Evolutionary conservation across 192 early-diverging fungal genomes (phyloP), one percentile per base, ranked within the genome.

Genomic region (Backusella liffmaniae): DNA sequence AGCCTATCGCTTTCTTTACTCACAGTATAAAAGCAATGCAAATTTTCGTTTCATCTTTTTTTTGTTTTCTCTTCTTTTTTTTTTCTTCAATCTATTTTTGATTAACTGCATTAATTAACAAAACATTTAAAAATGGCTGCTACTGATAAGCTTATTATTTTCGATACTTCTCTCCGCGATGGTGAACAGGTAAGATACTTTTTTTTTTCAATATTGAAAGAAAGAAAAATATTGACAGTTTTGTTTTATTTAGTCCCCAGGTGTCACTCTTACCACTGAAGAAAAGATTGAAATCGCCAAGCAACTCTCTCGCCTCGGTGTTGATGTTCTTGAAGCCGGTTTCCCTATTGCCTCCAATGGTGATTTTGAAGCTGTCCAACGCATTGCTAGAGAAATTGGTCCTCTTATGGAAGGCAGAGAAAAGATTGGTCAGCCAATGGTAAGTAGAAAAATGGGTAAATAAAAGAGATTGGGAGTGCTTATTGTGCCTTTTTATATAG

Each of bases 241-340:
- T 53, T 46, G 46, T 3, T 67, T 35, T 56, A 53, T 36, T 12
- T 84, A 98, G 92, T 97, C 96, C 66, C 97, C 97, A 1, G 97
- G 97, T 74, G 96, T 97, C 30, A 99, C 95, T 39, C 87, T 99
- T 26, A 97, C 91, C 77, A 88, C 89, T 0, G 91, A 92, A 35
- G 97, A 99, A 85, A 99, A 99, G 88, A 85, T 99, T 49, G 93
- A 95, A 81, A 97, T 99, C 72, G 97, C 97, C 5, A 92, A 90
- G 74, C 93, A 96, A 82, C 89, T 99, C 23, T 95, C 97, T n/a
- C 85, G 88, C 62, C 91, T 99, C 36, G 97, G 97, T 66, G 96
- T 99, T 66, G 94, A 99, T 83, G 91, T 99, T 7, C 90, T 96
- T 80, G 97, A 99, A 79, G 97, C 97, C 6, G 97, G 97, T 5